These are phyloP conservation scores for Ajuga chamaepitys DNA, from an alignment of 257 asterid species.

Conservation along the genomic window DNA sequence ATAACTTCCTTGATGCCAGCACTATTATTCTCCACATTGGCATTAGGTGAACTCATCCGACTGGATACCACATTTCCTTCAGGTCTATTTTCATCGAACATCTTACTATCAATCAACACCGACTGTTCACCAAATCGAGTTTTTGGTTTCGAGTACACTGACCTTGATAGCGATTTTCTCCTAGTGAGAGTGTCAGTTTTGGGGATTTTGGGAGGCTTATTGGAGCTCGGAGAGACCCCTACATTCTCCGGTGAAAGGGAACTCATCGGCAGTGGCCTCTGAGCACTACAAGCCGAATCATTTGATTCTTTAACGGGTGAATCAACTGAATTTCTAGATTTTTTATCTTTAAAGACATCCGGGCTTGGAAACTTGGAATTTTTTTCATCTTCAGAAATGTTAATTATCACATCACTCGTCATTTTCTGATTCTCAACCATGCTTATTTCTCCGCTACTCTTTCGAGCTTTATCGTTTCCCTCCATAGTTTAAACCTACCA, in stretches of 20 bases:
- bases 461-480: slow-evolving; percentile 23
- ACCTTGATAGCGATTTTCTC: slow-evolving; percentile 57
- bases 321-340: slow-evolving; percentile 15
- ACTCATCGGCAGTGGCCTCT: slow-evolving; percentile 24
- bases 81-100: slow-evolving; percentile 30
- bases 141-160: slow-evolving; percentile 67
- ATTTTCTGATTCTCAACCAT: slow-evolving; percentile 49
- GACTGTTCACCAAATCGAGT: slow-evolving; percentile 91
- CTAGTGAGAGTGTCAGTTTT: slow-evolving; percentile 38
- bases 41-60: slow-evolving; percentile 42
- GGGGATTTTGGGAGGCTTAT: slow-evolving; percentile 76
- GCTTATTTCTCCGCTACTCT: slow-evolving; percentile 37
- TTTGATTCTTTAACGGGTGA: slow-evolving; percentile 38
- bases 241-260: slow-evolving; percentile 53
- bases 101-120: slow-evolving; percentile 31
- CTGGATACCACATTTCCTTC: slow-evolving; percentile 34
- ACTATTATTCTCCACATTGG: slow-evolving; percentile 19
- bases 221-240: slow-evolving; percentile 40
- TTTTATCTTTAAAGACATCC: slow-evolving; percentile 26
- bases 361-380: slow-evolving; percentile 27
- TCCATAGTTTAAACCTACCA: slow-evolving; percentile 29
- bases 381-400: slow-evolving; percentile 42
- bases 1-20: slow-evolving; percentile 29
- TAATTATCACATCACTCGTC: slow-evolving; percentile 37
- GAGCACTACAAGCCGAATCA: slow-evolving; percentile 33